Evolutionary conservation across 2,329 filamentous ascomycete genomes (phyloP).

Genomic region (Immersiporthe knoxdaviesiana): DNA sequence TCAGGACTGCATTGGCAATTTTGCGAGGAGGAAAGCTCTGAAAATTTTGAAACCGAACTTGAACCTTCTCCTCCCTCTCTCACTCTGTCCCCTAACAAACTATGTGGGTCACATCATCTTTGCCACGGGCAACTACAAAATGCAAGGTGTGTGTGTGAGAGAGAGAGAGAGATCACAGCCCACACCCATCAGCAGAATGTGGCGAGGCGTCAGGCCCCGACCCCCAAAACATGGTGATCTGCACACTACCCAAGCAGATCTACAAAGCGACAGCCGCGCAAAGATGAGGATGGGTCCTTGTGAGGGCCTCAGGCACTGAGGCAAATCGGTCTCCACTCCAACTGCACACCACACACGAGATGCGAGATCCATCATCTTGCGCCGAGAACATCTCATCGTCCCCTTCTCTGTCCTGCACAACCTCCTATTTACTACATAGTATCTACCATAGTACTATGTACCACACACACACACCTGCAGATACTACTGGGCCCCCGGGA

Average conservation of each 20-base stretch:
- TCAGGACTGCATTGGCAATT: background rate
- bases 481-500: too few relatives aligned
- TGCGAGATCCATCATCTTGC: conserved; percentile 8
- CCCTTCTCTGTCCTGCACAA: too few relatives aligned
- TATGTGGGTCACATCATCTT: background rate
- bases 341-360: background rate
- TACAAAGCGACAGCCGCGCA: background rate
- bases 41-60: background rate
- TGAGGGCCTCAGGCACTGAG: background rate
- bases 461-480: conserved; percentile 3
- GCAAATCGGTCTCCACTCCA: background rate
- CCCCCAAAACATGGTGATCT: conserved; percentile 3
- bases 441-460: too few relatives aligned
- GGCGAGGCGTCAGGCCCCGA: background rate
- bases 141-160: too few relatives aligned
- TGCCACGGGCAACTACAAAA: background rate
- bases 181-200: background rate
- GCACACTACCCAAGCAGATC: background rate
- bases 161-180: background rate
- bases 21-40: background rate
- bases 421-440: too few relatives aligned
- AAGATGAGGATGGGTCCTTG: background rate
- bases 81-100: background rate
- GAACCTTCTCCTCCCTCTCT: background rate
- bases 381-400: background rate